Evolutionary conservation across 129 eudicot genomes (phyloP).

Genomic region (Kitagawia praeruptora): DNA sequence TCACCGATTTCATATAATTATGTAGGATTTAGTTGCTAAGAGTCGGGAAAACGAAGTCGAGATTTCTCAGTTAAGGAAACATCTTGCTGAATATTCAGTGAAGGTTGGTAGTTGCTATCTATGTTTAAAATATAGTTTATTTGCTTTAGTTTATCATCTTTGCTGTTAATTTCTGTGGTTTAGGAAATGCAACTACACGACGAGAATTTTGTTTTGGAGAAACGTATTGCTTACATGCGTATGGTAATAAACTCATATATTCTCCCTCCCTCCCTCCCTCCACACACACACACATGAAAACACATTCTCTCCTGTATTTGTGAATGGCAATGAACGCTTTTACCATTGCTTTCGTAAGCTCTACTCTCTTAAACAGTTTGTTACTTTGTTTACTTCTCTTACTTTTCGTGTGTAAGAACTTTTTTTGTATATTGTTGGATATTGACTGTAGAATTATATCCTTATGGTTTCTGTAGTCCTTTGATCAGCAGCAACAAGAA

Average conservation of each 20-base stretch:
- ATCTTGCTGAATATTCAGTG: conserved; percentile 65
- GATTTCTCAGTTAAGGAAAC: conserved; percentile 51
- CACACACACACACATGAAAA: background rate
- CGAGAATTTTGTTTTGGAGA: conserved; percentile 77
- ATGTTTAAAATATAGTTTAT: background rate
- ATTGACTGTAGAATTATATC: conserved; percentile 10
- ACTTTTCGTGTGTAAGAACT: background rate
- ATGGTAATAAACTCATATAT: conserved; percentile 33
- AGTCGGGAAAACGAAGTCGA: conserved; percentile 72
- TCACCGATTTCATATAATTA: conserved; percentile 1
- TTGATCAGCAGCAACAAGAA: conserved; percentile 97
- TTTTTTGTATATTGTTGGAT: background rate
- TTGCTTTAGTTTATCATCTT: background rate
- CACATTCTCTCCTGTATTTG: background rate
- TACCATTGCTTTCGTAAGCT: background rate
- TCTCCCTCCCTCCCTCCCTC: background rate
- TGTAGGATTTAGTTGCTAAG: conserved; percentile 48
- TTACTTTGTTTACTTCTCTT: background rate
- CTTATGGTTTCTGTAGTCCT: conserved; percentile 49
- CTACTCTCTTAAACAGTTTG: background rate
- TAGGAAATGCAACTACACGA: conserved; percentile 79
- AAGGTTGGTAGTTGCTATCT: conserved; percentile 40
- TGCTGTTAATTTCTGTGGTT: conserved; percentile 11
- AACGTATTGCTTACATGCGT: conserved; percentile 95
- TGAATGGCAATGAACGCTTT: background rate